phyloP scores from a whole-genome alignment of 2,329 filamentous ascomycete species.

The Paraconiothyrium brasiliense region DNA sequence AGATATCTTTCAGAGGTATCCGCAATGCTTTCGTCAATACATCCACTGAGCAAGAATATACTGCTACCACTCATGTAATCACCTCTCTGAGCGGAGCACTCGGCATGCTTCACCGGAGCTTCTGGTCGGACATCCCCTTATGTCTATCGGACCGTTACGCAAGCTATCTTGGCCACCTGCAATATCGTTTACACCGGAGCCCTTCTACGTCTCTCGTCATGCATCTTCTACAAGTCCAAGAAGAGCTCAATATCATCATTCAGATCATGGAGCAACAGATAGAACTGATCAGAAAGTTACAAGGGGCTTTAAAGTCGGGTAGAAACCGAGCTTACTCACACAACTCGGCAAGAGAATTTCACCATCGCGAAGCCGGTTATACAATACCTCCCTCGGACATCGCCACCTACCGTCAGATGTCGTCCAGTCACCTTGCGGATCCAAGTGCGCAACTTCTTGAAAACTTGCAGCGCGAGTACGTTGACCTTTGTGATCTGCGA shows the following conservation, averaged over 20 bases:
- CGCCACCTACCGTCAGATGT: slow-evolving; percentile 51
- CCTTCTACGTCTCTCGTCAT: slow-evolving; percentile 56
- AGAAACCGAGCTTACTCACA: slow-evolving; percentile 20
- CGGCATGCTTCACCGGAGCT: slow-evolving; percentile 55
- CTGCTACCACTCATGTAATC: slow-evolving; percentile 49
- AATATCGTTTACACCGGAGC: slow-evolving; percentile 53
- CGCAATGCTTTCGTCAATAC: slow-evolving; percentile 50
- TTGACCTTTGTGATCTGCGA: slow-evolving; percentile 52
- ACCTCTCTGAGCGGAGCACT: slow-evolving; percentile 52
- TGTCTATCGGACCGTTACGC: slow-evolving; percentile 55
- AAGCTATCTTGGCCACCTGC: slow-evolving; percentile 54
- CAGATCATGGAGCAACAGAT: slow-evolving; percentile 55
- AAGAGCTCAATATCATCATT: slow-evolving; percentile 57
- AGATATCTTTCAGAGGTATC: slow-evolving; percentile 54
- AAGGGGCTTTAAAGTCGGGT: slow-evolving; percentile 24
- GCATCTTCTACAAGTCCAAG: slow-evolving; percentile 56
- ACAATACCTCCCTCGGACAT: slow-evolving; percentile 33
- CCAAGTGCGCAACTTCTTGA: slow-evolving; percentile 52
- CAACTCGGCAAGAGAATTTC: slow-evolving; percentile 23
- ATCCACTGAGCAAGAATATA: slow-evolving; percentile 48
- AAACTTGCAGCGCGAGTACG: slow-evolving; percentile 53
- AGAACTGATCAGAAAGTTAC: slow-evolving; percentile 47
- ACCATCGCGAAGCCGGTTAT: slow-evolving; percentile 17
- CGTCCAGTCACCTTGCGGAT: slow-evolving; percentile 48
- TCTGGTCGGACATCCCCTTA: slow-evolving; percentile 54